Conservation (phyloP, 305 asterid genomes). For the Rubia tinctorum region DNA sequence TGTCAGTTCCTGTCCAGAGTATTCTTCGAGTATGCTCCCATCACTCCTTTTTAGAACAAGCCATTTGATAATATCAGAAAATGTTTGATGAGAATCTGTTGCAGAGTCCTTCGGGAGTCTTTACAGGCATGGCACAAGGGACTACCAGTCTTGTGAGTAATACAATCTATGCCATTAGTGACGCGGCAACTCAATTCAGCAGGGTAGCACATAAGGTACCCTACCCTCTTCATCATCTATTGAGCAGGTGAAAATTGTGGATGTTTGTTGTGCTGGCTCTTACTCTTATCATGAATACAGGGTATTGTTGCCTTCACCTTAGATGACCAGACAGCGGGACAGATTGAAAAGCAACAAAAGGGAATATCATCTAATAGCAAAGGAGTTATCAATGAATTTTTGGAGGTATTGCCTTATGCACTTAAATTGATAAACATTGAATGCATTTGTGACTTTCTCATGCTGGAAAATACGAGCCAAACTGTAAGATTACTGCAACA, state of each 20-base stretch:
- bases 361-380: slow-evolving; percentile 79
- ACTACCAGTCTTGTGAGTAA: slow-evolving; percentile 94
- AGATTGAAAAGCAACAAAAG: slow-evolving; percentile 70
- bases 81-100: slow-evolving; percentile 26
- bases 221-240: slow-evolving; percentile 33
- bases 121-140: slow-evolving; percentile 96
- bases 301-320: slow-evolving; percentile 95
- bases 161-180: slow-evolving; percentile 93
- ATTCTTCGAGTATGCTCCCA: slow-evolving; percentile 58
- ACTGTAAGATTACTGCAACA: not conserved
- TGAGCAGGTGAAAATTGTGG: slow-evolving; percentile 15
- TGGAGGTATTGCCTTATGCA: slow-evolving; percentile 51
- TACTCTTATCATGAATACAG: slow-evolving; percentile 35
- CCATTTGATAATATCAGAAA: not conserved
- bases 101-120: slow-evolving; percentile 94
- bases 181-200: slow-evolving; percentile 97
- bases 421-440: not conserved
- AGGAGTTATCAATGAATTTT: slow-evolving; percentile 90
- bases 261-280: slow-evolving; percentile 15
- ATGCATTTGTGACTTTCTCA: not conserved
- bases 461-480: not conserved
- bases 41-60: not conserved
- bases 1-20: slow-evolving; percentile 87
- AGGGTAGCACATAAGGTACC: slow-evolving; percentile 94
- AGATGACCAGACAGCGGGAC: slow-evolving; percentile 61